Base-by-base conservation (phyloP, 2,329 filamentous ascomycete genomes). In the Hypoxylon sp. region DNA sequence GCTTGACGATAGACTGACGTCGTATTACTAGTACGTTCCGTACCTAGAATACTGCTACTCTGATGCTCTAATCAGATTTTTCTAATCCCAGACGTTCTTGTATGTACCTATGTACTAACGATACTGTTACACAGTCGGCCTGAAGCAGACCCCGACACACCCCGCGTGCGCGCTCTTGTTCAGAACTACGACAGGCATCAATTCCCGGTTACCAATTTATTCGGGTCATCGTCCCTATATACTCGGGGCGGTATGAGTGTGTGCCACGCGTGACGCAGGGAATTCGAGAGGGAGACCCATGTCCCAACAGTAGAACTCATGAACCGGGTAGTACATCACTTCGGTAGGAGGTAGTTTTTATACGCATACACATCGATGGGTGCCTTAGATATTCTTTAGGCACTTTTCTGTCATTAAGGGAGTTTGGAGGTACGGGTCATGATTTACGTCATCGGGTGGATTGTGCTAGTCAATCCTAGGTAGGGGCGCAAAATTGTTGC, bases 121-220 rank as follows among this genome's bases (percentile, higher is more conserved):
- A 24, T 5, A 26, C 5, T 17, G 1, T 1, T 10, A 24, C 13
- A 11, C 31, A 66, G 58, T 13, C 3, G 33, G 6, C 26, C 26
- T 4, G 6, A 29, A 3, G 9, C 46, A 14, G 51, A 68, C 44
- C 54, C 63, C 19, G 68, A 71, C 44, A 62, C 68, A 3, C 63
- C 68, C 3, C 68, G 68, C 42, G 65, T 69, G 1, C 65, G 51
- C 14, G 31, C 13, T 14, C 55, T 71, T 33, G 24, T 55, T 11
- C 31, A 46, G 4, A 24, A 56, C 3, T 71, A 71, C 55, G 63
- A 59, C 3, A 37, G 37, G 3, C 42, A 59, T n/a, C 8, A 31
- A 1, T 68, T 71, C 52, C 63, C 65, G 14, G 2, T 14, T 5
- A 68, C 52, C 26, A 66, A 69, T 53, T 11, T 71, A 19, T 65